These are phyloP conservation scores for Galeopsis tetrahit DNA, from an alignment of 257 asterid species.

Conservation along the genomic window DNA sequence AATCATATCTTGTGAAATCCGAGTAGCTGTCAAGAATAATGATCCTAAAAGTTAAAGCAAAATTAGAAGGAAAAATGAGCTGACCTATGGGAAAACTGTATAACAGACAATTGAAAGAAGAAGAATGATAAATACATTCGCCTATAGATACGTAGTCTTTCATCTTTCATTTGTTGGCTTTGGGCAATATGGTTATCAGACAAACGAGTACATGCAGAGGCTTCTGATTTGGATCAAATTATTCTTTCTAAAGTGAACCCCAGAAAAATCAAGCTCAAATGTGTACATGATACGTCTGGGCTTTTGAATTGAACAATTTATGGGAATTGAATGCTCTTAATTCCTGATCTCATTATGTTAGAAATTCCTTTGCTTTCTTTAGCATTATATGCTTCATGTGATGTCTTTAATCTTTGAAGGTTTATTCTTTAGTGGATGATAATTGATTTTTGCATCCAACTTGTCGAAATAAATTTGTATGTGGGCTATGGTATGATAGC, in stretches of 20 bases:
- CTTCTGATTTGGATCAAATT: background rate
- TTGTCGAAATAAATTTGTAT: background rate
- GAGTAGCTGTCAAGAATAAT: background rate
- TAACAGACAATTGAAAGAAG: too few relatives aligned
- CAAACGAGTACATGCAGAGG: background rate
- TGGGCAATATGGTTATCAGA: background rate
- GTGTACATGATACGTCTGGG: background rate
- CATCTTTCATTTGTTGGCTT: background rate
- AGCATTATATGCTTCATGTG: background rate
- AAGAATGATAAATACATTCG: background rate
- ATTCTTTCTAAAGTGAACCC: background rate
- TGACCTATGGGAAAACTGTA: too few relatives aligned
- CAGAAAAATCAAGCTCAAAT: background rate
- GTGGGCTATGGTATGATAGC: background rate
- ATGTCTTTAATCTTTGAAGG: background rate
- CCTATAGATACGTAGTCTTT: background rate
- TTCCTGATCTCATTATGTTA: background rate
- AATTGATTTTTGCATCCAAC: constrained; percentile 9
- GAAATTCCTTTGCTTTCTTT: background rate
- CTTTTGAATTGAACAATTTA: too few relatives aligned
- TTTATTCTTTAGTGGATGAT: constrained; percentile 17
- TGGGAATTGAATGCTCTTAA: background rate
- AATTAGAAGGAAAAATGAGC: too few relatives aligned
- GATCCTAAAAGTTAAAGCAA: too few relatives aligned
- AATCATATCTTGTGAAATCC: background rate